Conservation (phyloP, 768 basidiomycete genomes). For the Hygrophoropsis aurantiaca region DNA sequence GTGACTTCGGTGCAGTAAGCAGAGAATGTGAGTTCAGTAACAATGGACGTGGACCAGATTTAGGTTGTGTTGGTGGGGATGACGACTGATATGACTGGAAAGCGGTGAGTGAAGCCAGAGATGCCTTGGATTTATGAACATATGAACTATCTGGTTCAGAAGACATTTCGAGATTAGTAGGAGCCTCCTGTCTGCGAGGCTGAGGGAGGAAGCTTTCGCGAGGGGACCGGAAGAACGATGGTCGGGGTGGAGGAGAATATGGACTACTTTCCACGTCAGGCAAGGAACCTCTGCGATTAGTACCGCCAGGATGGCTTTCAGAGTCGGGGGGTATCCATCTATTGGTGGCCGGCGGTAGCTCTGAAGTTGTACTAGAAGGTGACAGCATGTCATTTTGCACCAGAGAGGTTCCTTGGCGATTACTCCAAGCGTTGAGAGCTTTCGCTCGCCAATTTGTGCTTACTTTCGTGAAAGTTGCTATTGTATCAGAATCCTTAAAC, state of each 20-base stretch:
- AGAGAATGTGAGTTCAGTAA: constrained; percentile 55
- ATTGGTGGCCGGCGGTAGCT: constrained; percentile 10
- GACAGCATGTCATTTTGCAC: constrained; percentile 8
- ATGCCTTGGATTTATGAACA: constrained; percentile 36
- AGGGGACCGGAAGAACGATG: constrained; percentile 54
- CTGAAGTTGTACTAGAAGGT: constrained; percentile 22
- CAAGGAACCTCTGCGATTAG: constrained; percentile 39
- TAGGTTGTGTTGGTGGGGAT: constrained; percentile 37
- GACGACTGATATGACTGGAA: constrained; percentile 32
- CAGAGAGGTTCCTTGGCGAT: constrained; percentile 14
- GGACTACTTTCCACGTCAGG: constrained; percentile 35
- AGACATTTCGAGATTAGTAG: constrained; percentile 29
- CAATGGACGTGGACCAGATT: constrained; percentile 64
- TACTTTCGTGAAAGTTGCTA: constrained; percentile 69
- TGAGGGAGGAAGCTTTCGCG: constrained; percentile 53
- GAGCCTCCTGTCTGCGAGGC: constrained; percentile 28
- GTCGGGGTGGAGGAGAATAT: constrained; percentile 58
- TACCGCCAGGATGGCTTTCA: constrained; percentile 3
- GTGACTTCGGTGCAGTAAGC: constrained; percentile 32
- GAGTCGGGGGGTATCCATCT: not conserved
- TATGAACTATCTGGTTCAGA: constrained; percentile 27
- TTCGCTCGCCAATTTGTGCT: constrained; percentile 77
- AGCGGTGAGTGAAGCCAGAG: constrained; percentile 45
- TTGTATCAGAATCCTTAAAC: constrained; percentile 69
- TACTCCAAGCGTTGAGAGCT: constrained; percentile 38